Evolutionary conservation across 805 yeast species (phyloP).

Genomic region (Zygosaccharomyces siamensis): DNA sequence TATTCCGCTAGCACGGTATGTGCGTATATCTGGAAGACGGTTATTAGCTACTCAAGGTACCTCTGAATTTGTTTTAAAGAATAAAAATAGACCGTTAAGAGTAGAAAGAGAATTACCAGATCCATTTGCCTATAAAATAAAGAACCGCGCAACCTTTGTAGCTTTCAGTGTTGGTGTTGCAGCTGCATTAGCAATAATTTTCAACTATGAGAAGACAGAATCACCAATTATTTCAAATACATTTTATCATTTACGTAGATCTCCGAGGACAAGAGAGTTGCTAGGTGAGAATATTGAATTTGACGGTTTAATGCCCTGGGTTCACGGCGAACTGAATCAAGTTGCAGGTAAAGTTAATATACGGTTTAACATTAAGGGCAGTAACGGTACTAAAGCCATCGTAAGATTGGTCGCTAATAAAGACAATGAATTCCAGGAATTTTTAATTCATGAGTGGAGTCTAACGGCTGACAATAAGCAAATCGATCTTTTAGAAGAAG

Average conservation of each 20-base stretch:
- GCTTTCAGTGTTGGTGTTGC: slow-evolving; percentile 52
- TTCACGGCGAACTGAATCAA: slow-evolving; percentile 76
- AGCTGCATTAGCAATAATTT: slow-evolving; percentile 56
- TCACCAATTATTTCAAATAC: slow-evolving; percentile 88
- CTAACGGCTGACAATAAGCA: slow-evolving; percentile 45
- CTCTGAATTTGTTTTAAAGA: slow-evolving; percentile 18
- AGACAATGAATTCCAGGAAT: slow-evolving; percentile 52
- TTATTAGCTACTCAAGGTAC: slow-evolving; percentile 9
- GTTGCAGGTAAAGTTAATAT: slow-evolving; percentile 78
- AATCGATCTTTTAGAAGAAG: slow-evolving; percentile 49
- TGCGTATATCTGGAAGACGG: slow-evolving; percentile 8
- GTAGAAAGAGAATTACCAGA: slow-evolving; percentile 81
- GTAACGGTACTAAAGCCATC: slow-evolving; percentile 47
- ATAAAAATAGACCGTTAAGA: slow-evolving; percentile 44
- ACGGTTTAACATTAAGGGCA: slow-evolving; percentile 65
- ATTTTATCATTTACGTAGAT: slow-evolving; percentile 77
- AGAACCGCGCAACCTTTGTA: slow-evolving; percentile 50
- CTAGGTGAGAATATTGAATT: slow-evolving; percentile 77
- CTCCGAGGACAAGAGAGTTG: slow-evolving; percentile 52
- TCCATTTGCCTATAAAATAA: slow-evolving; percentile 53
- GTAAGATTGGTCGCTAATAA: slow-evolving; percentile 68
- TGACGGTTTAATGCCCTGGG: slow-evolving; percentile 74
- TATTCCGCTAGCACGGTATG: slow-evolving; percentile 3
- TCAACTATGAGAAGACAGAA: slow-evolving; percentile 88
- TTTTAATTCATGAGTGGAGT: slow-evolving; percentile 59